Evolutionary conservation across 2,329 filamentous ascomycete genomes (phyloP).

Genomic region (Didymella lethalis): DNA sequence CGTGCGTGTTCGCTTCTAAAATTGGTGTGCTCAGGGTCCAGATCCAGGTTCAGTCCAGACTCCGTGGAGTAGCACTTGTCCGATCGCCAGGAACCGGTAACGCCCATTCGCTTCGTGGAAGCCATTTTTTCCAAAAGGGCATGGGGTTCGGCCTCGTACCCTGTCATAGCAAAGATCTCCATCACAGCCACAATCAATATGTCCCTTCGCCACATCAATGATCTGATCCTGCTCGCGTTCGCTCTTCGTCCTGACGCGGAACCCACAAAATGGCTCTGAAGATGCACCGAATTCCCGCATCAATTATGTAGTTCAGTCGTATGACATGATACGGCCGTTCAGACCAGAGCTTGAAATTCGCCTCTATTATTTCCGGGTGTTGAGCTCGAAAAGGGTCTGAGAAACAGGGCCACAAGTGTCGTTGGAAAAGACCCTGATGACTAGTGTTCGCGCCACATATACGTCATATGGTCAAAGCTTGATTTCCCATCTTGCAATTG

Average conservation of each 20-base stretch:
- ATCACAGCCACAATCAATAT: constrained; percentile 27
- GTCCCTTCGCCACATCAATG: constrained; percentile 19
- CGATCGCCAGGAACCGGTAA: constrained; percentile 25
- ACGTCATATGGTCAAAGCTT: constrained; percentile 28
- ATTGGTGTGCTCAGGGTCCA: constrained; percentile 16
- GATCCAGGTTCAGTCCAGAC: constrained; percentile 3
- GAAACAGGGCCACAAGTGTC: constrained; percentile 2
- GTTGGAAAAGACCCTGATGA: constrained; percentile 4
- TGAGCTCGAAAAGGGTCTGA: background rate
- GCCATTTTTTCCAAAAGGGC: background rate
- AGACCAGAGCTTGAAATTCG: background rate
- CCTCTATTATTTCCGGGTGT: background rate
- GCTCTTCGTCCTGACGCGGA: constrained; percentile 1
- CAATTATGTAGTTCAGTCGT: background rate
- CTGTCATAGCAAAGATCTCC: constrained; percentile 19
- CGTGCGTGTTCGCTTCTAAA: constrained; percentile 6
- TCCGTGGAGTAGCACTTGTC: constrained; percentile 14
- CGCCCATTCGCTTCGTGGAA: constrained; percentile 14
- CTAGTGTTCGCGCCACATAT: constrained; percentile 24
- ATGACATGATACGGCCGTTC: background rate
- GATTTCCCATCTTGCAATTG: constrained; percentile 25
- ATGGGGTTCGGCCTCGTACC: constrained; percentile 1
- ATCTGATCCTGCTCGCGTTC: constrained; percentile 11
- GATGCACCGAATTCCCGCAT: background rate
- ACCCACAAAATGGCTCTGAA: background rate